These are phyloP conservation scores for Clarkia xantiana DNA, from an alignment of 345 rosid species.

Conservation along the genomic window DNA sequence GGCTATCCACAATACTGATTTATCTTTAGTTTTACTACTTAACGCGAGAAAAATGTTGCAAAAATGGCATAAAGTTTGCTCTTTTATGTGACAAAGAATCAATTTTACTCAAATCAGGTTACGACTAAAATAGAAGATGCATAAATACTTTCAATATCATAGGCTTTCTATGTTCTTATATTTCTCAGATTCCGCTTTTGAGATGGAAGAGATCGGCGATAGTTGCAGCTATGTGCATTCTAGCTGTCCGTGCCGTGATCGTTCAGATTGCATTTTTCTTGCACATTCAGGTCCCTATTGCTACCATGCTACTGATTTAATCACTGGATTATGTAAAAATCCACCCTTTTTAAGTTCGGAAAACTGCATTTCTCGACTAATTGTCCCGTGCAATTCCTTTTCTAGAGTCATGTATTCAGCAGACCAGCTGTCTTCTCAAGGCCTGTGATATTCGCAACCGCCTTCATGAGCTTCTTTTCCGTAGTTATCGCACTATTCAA, in stretches of 20 bases:
- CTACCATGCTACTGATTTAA: neutral
- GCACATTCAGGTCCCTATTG: constrained; percentile 59
- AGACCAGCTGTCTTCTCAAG: constrained; percentile 51
- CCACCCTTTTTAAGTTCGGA: no score
- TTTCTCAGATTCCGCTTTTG: constrained; percentile 64
- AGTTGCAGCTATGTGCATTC: constrained; percentile 89
- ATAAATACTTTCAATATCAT: neutral
- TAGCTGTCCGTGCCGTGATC: constrained; percentile 82
- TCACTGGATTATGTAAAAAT: no score
- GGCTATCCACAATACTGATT: neutral
- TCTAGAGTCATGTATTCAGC: constrained; percentile 64
- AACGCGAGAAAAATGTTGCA: neutral
- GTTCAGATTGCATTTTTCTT: constrained; percentile 87
- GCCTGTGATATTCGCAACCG: constrained; percentile 81
- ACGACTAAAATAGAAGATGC: neutral
- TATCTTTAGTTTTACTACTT: neutral
- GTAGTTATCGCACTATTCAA: constrained; percentile 88
- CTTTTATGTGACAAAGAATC: no score
- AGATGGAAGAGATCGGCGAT: constrained; percentile 94
- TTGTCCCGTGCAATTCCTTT: neutral
- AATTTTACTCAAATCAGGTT: no score
- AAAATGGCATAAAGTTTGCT: no score
- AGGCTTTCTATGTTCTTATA: constrained; percentile 2
- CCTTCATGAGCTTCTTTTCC: constrained; percentile 96
- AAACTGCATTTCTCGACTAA: no score